Evolutionary conservation across 2,329 filamentous ascomycete genomes (phyloP).

Genomic region (Harringtonia aguacate): DNA sequence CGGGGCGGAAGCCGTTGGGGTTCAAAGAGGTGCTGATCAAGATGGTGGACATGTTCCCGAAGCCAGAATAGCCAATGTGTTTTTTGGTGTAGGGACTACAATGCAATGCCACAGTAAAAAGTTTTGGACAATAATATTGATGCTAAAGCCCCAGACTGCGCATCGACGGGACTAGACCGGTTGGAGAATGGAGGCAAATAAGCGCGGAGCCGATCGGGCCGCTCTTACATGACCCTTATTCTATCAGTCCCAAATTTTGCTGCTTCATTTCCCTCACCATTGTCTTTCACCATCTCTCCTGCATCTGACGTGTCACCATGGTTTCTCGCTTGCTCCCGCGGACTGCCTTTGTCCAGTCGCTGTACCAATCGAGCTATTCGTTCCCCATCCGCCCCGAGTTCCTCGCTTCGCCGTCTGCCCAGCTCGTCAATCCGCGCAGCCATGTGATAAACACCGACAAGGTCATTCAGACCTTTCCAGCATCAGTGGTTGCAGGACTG

Average conservation of each 20-base stretch:
- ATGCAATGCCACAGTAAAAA: no score
- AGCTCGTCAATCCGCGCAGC: constrained; percentile 1
- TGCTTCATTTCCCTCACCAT: not conserved
- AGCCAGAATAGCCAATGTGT: no score
- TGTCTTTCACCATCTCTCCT: not conserved
- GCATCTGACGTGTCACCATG: not conserved
- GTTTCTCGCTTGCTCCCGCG: constrained; percentile 1
- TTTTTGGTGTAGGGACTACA: no score
- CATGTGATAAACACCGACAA: constrained; percentile 3
- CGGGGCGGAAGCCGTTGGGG: not conserved
- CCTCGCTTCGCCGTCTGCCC: constrained; percentile 1
- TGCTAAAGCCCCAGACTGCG: no score
- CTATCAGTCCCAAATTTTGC: not conserved
- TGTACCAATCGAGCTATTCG: constrained; percentile 1
- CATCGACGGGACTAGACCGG: no score
- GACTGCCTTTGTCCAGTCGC: not conserved
- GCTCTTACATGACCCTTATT: not conserved
- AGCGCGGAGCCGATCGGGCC: not conserved
- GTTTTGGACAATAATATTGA: no score
- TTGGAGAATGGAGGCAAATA: no score
- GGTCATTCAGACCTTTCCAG: not conserved
- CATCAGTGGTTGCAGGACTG: not conserved
- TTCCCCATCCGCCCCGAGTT: constrained; percentile 2
- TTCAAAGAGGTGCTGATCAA: not conserved
- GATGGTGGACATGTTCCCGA: no score